Evolutionary conservation across 768 basidiomycete genomes (phyloP).

Genomic region (Boletus coccyginus): DNA sequence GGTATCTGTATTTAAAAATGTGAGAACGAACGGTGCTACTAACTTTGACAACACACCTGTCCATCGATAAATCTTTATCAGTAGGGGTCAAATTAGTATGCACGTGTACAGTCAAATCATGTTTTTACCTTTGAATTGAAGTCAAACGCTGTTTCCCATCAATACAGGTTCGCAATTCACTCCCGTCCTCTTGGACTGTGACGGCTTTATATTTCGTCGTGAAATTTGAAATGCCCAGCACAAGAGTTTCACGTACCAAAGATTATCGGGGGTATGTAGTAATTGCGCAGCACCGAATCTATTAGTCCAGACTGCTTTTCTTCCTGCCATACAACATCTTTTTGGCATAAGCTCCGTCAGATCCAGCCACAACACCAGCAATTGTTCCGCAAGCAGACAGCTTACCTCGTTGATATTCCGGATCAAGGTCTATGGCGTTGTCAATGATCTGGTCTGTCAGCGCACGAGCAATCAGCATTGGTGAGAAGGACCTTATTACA

Average conservation of each 20-base stretch:
- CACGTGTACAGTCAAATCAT: background rate
- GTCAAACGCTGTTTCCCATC: slow-evolving; percentile 76
- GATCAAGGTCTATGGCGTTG: slow-evolving; percentile 51
- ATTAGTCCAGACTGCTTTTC: slow-evolving; percentile 58
- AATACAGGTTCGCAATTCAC: slow-evolving; percentile 52
- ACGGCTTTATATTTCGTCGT: slow-evolving; percentile 34
- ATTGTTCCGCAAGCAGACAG: background rate
- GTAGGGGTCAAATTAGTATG: background rate
- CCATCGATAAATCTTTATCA: slow-evolving; percentile 51
- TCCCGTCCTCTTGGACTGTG: slow-evolving; percentile 37
- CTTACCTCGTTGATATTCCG: slow-evolving; percentile 65
- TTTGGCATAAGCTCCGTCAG: background rate
- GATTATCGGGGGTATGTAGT: slow-evolving; percentile 65
- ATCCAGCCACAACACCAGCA: background rate
- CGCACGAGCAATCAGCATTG: background rate
- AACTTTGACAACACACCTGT: slow-evolving; percentile 39
- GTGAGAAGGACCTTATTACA: background rate
- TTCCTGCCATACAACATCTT: slow-evolving; percentile 66
- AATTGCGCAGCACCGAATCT: slow-evolving; percentile 63
- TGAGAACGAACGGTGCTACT: background rate
- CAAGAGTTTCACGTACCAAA: slow-evolving; percentile 43
- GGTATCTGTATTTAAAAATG: slow-evolving; percentile 36
- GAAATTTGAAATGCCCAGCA: background rate
- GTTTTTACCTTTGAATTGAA: slow-evolving; percentile 52
- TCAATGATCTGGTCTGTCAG: slow-evolving; percentile 46